phyloP scores from a whole-genome alignment of 768 basidiomycete genomes.

The Russula emetica region DNA sequence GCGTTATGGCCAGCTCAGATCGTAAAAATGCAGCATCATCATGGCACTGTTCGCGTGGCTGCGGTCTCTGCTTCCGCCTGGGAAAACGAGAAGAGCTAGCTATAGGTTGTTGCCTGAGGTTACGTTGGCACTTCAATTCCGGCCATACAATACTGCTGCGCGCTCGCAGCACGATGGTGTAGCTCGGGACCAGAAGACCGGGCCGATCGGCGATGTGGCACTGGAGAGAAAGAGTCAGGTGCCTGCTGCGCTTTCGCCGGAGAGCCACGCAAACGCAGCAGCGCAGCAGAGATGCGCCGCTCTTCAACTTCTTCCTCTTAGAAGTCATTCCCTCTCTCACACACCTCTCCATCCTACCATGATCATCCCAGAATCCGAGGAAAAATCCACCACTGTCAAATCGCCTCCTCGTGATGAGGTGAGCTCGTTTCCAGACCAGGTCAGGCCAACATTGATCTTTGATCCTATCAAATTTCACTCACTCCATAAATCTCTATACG shows the following conservation, averaged over 20 bases:
- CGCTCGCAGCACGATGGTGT: no score
- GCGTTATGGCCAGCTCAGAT: no score
- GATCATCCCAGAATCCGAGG: conserved; percentile 5
- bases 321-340: neutral
- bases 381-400: neutral
- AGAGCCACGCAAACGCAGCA: neutral
- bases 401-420: neutral
- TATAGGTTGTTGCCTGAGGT: no score
- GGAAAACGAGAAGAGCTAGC: no score
- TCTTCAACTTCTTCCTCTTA: neutral
- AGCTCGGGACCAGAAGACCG: no score
- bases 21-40: no score
- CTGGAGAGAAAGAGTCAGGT: neutral
- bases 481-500: neutral
- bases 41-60: neutral
- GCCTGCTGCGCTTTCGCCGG: conserved; percentile 4
- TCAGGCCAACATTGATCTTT: neutral
- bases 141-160: no score
- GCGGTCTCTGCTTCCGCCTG: no score
- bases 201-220: neutral
- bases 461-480: neutral
- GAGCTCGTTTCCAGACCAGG: neutral
- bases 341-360: neutral
- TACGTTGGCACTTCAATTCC: no score
- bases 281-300: neutral